Evolutionary conservation across 2,329 filamentous ascomycete species (phyloP), one percentile per base, ranked within the genome.

Genomic region (Allantophomopsis cytisporea): DNA sequence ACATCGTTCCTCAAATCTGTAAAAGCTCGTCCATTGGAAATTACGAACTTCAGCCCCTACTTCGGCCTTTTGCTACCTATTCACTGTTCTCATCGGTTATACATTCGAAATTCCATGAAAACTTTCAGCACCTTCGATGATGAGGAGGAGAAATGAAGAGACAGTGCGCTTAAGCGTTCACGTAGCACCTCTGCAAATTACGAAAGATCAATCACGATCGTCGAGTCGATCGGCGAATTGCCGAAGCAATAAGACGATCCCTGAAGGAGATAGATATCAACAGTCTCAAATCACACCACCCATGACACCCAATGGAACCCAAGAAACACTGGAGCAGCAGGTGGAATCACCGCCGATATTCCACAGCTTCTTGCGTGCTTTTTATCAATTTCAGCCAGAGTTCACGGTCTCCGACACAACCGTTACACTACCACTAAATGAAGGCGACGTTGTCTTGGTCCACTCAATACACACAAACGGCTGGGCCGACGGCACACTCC

Each of bases 401-500:
- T 78, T 80, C 51, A 73, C 82, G 33, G 74, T 85, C 43, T 76
- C 76, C n/a, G 83, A 88, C 42, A 81, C 83, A 10, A 91, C 86
- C 8, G 83, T 96, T 40, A 96, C 89, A 10, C 68, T 95, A 10
- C 83, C 87, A 16, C 71, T 98, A 41, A 83, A 84, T 49, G 81
- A 91, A 55, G 91, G 91, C 43, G 91, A 98, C 54, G 76, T 98
- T 37, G 81, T 98, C 39, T 64, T 98, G 42, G 83, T 98, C 16
- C 91, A 98, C 60, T 95, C 91, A 4, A 84, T 96, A 48, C 91
- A 98, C 60, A 91, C 86, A 44, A 98, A 96, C 63, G 91, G 91
- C 50, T 98, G 91, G 91, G 91, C 91, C 23, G 91, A 98, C 58
- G 91, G 91, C 38, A 98, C 91, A 1, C 67, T 95, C 32, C 64